Evolutionary conservation across 306 rosid genomes (phyloP).

Genomic region (Casuarina glauca): DNA sequence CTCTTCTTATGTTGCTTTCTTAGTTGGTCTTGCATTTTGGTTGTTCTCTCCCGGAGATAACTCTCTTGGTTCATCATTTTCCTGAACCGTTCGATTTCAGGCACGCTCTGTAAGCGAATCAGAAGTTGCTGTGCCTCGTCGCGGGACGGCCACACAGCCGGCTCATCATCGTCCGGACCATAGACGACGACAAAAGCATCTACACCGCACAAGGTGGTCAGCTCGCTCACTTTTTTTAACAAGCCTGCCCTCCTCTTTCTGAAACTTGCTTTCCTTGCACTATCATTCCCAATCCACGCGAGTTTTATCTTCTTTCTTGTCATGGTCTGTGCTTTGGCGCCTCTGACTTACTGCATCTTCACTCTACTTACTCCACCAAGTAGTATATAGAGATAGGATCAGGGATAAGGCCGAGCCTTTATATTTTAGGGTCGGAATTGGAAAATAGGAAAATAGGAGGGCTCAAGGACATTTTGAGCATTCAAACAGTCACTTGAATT

Average conservation of each 20-base stretch:
- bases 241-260: conserved; percentile 31
- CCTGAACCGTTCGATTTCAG: conserved; percentile 29
- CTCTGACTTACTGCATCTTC: neutral
- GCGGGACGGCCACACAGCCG: conserved; percentile 32
- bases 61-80: conserved; percentile 39
- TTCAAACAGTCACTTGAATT: neutral
- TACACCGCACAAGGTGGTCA: conserved; percentile 35
- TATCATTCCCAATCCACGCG: conserved; percentile 30
- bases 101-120: conserved; percentile 17
- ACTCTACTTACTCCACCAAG: neutral
- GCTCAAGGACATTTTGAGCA: neutral
- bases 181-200: conserved; percentile 24
- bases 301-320: conserved; percentile 35
- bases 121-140: conserved; percentile 22
- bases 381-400: neutral
- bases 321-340: conserved; percentile 20
- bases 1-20: conserved; percentile 25
- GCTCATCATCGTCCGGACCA: conserved; percentile 17
- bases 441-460: neutral
- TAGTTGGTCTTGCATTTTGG: conserved; percentile 28
- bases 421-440: neutral
- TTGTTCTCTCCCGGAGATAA: conserved; percentile 26
- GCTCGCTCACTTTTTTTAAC: conserved; percentile 42
- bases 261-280: conserved; percentile 36
- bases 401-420: neutral